Base-by-base conservation (phyloP, 306 rosid genomes). In the Corylus americana region DNA sequence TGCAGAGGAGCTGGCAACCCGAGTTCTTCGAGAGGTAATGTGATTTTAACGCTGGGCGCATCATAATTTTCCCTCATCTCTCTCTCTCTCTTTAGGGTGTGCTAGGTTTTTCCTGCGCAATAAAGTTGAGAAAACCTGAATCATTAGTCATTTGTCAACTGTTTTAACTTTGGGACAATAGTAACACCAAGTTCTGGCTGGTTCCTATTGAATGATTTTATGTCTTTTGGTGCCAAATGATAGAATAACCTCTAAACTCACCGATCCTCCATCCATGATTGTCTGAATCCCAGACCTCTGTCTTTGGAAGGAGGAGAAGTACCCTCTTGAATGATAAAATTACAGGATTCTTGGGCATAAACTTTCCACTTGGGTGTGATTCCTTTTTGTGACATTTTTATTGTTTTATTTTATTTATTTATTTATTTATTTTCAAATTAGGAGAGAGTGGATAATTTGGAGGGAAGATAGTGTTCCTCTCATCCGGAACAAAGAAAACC, bases 391-490 rank as follows among this genome's bases (percentile, higher is more conserved):
- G 77, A 73, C 61, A 22, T 25, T n/a, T 16, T 71, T 29, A 49
- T 9, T 47, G 3, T 45, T 25, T 14, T 25, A n/a, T 18, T 5
- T 22, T 22, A 22, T 22, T 22, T 22, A 22, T 22, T 22, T 22
- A 22, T 22, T 22, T 22, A 22, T 22, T 22, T 22, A 22, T 22
- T 71, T 73, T 45, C 71, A 50, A 77, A 81, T 81, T 68, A 93
- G 98, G 98, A 94, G 88, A 84, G 97, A 91, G 25, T 92, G 93
- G 45, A 45, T 94, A 17, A 72, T 85, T 66, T 94, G 97, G 98
- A 86, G 97, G 85, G 81, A 86, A 71, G 98, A 94, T 54, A 97
- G 97, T 11, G 97, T 94, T 81, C 98, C 98, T 76, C 90, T 94
- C 76, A 88, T 94, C 82, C 91, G 61, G 61, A 81, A 92, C 88